Evolutionary conservation across 2,329 filamentous ascomycete species (phyloP), one percentile per base, ranked within the genome.

Genomic region (Aureobasidium sp.): DNA sequence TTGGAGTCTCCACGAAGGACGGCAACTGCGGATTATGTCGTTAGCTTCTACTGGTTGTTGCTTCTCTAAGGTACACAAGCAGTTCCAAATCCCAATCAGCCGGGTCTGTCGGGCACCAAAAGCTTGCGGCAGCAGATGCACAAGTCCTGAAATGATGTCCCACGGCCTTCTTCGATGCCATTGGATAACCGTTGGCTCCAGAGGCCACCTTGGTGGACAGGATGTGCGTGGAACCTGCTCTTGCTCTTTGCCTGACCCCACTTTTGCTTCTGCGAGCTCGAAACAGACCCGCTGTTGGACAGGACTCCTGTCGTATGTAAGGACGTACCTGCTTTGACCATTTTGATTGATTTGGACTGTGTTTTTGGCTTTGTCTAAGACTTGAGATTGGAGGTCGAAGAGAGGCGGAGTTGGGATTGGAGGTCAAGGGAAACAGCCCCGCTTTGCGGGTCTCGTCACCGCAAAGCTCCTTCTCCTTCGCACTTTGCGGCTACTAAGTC

Each of bases 1-100:
- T 92, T 96, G 78, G 91, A 91, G 85, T 97, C 94, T 85, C 94
- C 94, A 79, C 94, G 93, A 83, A 99, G 81, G 77, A 96, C 91
- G 81, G 89, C 90, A 81, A 97, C 94, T 97, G 74, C 64, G 40
- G 42, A 22, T 22, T 33, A 22, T 39, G 3, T 24, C 27, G 56
- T 63, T 40, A 59, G 61, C 54, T 40, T 47, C 29, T 50, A 9
- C 15, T 14, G 12, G 29, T 15, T 3, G 1, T 5, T 42, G 22
- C 5, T 22, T 17, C 8, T 42, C n/a, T 17, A 17, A 33, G 11
- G 6, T 22, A 29, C 24, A 33, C 35, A 61, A 29, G 17, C 35
- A 45, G 40, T 42, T n/a, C 53, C 9, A 9, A 14, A 15, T 39
- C 31, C 42, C 12, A 22, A 52, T 60, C 58, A 24, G 47, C 45